Evolutionary conservation across 192 early-diverging fungal species (phyloP).

Genomic region (Entomortierella chlamydospora): DNA sequence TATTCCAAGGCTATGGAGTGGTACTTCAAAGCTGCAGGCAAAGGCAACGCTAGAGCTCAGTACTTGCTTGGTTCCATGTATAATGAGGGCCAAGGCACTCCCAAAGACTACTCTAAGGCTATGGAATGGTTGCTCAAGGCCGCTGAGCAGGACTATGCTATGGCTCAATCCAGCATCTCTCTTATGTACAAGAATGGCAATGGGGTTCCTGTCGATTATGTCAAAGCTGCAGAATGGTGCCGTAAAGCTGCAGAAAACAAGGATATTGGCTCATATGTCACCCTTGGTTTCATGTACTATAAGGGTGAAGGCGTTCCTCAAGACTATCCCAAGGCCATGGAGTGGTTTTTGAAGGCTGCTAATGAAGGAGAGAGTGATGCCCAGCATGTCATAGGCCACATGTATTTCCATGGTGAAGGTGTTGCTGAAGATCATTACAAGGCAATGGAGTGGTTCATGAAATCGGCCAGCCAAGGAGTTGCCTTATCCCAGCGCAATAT

Average conservation of each 20-base stretch:
- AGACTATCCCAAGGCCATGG: background rate
- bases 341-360: background rate
- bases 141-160: background rate
- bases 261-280: background rate
- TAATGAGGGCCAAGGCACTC: background rate
- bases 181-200: background rate
- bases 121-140: background rate
- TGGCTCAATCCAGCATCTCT: background rate
- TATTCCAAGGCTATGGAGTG: background rate
- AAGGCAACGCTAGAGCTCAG: background rate
- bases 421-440: background rate
- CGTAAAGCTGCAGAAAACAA: constrained; percentile 2
- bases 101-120: background rate
- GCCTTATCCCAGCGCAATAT: background rate
- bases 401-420: background rate
- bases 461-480: background rate
- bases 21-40: background rate
- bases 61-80: background rate
- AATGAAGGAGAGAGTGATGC: background rate
- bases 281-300: background rate
- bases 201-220: background rate
- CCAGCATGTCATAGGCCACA: background rate
- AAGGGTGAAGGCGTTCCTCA: background rate
- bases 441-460: background rate
- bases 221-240: background rate